Conservation (phyloP, 108 stramenopile genomes). For the Nannochloropsis gaditana region DNA sequence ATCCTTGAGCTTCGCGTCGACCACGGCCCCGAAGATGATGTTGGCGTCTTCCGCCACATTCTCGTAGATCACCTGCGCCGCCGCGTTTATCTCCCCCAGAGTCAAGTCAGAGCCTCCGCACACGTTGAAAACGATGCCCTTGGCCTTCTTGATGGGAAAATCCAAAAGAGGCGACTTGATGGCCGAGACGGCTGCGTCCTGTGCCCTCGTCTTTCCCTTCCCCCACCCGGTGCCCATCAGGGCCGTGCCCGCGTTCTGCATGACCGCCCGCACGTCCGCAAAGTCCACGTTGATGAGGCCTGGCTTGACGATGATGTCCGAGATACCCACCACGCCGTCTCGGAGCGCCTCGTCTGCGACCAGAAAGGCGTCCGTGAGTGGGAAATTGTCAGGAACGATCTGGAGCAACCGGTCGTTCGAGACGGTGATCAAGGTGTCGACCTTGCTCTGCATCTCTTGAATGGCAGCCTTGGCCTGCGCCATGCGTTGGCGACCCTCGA, state of each 20-base stretch:
- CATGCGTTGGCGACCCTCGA: constrained; percentile 65
- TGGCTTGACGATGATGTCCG: constrained; percentile 71
- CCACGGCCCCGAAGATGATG: constrained; percentile 75
- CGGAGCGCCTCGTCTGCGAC: constrained; percentile 72
- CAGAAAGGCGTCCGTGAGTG: constrained; percentile 67
- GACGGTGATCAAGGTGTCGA: constrained; percentile 73
- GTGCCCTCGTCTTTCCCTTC: constrained; percentile 60
- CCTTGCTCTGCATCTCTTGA: constrained; percentile 53
- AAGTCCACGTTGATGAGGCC: constrained; percentile 75
- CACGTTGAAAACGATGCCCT: constrained; percentile 66
- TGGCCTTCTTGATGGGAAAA: constrained; percentile 59
- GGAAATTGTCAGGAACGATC: constrained; percentile 69
- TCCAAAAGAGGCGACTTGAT: constrained; percentile 65
- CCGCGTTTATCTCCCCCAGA: constrained; percentile 66
- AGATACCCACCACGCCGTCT: constrained; percentile 71
- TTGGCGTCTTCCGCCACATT: constrained; percentile 71
- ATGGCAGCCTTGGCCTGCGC: constrained; percentile 59
- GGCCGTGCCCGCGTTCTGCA: constrained; percentile 66
- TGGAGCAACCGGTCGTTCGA: constrained; percentile 60
- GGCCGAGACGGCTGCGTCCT: constrained; percentile 64
- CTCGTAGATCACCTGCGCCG: constrained; percentile 72
- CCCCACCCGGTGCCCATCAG: constrained; percentile 72
- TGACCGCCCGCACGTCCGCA: constrained; percentile 67
- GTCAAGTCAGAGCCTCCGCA: constrained; percentile 65
- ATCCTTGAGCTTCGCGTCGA: constrained; percentile 54